Evolutionary conservation across 768 basidiomycete species (phyloP).

Genomic region (Pulveroboletus sp.): DNA sequence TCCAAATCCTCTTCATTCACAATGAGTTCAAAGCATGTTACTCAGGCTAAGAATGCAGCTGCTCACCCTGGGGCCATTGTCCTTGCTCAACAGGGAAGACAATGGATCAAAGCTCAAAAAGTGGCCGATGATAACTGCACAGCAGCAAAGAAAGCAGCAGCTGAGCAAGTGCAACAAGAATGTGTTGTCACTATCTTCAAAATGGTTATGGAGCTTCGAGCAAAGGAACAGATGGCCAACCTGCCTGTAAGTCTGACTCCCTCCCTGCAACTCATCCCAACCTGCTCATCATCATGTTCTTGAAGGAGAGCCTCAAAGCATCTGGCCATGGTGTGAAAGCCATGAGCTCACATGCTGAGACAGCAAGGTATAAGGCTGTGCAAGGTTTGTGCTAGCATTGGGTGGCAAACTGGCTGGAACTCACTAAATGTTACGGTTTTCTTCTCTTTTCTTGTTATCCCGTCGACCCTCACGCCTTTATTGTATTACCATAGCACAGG

Average conservation of each 20-base stretch:
- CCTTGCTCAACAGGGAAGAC: background rate
- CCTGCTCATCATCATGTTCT: background rate
- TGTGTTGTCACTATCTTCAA: background rate
- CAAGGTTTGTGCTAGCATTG: no score
- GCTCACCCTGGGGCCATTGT: background rate
- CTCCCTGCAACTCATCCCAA: background rate
- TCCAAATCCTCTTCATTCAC: no score
- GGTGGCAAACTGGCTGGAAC: no score
- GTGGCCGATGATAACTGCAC: background rate
- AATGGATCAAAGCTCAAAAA: background rate
- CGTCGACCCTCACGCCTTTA: no score
- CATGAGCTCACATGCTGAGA: no score
- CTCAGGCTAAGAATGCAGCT: background rate
- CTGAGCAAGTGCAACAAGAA: background rate
- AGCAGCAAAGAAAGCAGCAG: background rate
- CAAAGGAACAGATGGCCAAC: background rate
- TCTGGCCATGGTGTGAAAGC: no score
- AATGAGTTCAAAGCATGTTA: background rate
- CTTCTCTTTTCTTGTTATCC: no score
- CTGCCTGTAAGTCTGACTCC: background rate
- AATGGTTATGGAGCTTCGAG: slow-evolving; percentile 1
- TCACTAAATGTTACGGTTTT: no score
- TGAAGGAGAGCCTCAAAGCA: no score
- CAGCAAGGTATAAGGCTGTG: no score
- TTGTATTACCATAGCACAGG: no score